A percentile compares a stretch with the other conserved stretches of the same genome.
Evolutionary conservation across 2,329 filamentous ascomycete species (phyloP).

Genomic region (Ustilaginoidea virens): DNA sequence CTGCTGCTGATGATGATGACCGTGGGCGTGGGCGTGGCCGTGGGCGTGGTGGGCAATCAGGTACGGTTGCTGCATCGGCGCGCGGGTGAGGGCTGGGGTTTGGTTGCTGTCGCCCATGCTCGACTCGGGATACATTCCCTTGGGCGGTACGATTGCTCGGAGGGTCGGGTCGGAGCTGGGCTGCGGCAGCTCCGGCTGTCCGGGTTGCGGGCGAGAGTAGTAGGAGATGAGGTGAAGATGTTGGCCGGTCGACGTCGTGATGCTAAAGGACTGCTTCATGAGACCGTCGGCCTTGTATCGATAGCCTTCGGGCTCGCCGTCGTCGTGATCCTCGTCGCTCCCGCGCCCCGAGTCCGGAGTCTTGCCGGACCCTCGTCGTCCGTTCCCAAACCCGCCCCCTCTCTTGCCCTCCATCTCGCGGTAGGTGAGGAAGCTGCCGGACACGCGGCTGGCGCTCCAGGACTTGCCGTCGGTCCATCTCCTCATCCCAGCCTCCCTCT

Average conservation of each 20-base stretch:
- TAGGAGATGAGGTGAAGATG: conserved; percentile 97
- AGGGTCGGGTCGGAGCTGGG: conserved; percentile 69
- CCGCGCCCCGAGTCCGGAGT: conserved; percentile 69
- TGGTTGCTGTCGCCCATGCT: conserved; percentile 75
- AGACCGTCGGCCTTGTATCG: conserved; percentile 90
- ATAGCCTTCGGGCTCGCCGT: conserved; percentile 78
- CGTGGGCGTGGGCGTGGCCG: conserved; percentile 9
- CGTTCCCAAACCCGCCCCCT: conserved; percentile 55
- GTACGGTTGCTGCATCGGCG: conserved; percentile 42
- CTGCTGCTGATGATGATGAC: conserved; percentile 15
- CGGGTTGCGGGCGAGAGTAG: conserved; percentile 67
- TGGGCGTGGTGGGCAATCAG: conserved; percentile 17
- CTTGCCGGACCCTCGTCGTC: conserved; percentile 48
- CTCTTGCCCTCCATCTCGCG: conserved; percentile 98
- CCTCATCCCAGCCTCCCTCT: conserved; percentile 94
- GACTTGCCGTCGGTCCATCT: conserved; percentile 98
- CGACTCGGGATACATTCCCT: conserved; percentile 95
- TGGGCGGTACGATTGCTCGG: conserved; percentile 69
- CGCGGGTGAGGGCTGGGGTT: conserved; percentile 65
- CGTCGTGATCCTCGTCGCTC: conserved; percentile 75
- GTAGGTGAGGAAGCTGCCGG: conserved; percentile 93
- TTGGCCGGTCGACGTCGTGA: conserved; percentile 76
- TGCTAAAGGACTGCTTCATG: conserved; percentile 99
- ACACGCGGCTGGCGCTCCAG: conserved; percentile 95
- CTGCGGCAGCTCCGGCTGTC: conserved; percentile 57